Conservation (phyloP, 306 rosid species). For the Lagenaria siceraria region DNA sequence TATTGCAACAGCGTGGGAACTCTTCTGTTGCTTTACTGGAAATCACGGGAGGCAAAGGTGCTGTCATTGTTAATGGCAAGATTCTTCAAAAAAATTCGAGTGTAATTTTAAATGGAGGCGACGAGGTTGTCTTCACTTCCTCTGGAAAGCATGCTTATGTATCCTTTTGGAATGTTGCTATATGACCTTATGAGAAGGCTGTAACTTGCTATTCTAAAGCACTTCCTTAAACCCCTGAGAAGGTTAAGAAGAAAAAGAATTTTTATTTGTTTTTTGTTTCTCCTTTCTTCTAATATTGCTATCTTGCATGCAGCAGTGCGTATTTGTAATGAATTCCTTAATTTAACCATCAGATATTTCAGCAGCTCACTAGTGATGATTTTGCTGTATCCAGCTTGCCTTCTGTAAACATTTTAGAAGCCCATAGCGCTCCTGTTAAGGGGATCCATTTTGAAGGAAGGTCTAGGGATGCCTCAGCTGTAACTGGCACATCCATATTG, state of each 20-base stretch:
- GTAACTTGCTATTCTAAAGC: neutral
- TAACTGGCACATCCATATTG: constrained; percentile 80
- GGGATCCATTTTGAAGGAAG: constrained; percentile 65
- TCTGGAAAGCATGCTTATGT: constrained; percentile 80
- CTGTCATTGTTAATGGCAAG: constrained; percentile 68
- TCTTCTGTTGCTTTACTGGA: constrained; percentile 64
- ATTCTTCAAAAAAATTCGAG: constrained; percentile 31
- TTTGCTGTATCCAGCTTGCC: constrained; percentile 41
- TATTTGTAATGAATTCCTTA: constrained; percentile 24
- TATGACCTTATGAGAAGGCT: neutral
- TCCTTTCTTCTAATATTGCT: neutral
- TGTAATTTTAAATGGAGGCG: constrained; percentile 61
- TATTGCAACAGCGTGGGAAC: constrained; percentile 46
- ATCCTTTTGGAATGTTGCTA: constrained; percentile 48
- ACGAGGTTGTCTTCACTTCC: constrained; percentile 66
- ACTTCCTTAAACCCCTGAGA: neutral
- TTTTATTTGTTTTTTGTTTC: neutral
- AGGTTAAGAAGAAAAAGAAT: neutral
- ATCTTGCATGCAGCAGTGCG: neutral
- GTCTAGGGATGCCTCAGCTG: constrained; percentile 83
- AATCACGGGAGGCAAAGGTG: constrained; percentile 58
- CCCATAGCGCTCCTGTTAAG: constrained; percentile 56
- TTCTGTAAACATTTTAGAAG: constrained; percentile 68
- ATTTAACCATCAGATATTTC: constrained; percentile 53
- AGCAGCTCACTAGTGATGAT: constrained; percentile 47